A percentile compares a stretch with the other conserved stretches of the same genome.
Conservation (phyloP, 2,329 filamentous ascomycete species). For the Myriosclerotinia duriaeana region DNA sequence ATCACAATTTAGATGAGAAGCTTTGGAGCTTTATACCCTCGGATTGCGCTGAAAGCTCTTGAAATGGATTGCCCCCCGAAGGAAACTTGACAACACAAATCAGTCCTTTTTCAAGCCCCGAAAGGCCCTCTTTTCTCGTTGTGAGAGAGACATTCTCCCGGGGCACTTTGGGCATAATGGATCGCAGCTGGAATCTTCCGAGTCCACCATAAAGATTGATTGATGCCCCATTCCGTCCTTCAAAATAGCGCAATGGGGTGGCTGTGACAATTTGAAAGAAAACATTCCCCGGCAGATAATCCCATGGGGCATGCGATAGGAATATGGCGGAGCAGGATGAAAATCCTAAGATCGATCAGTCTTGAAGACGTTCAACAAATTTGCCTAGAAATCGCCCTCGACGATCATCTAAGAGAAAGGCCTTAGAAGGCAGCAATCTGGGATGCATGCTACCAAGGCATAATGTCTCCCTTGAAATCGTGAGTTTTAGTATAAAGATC, state of each 20-base stretch:
- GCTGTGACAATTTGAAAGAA: slow-evolving; percentile 5
- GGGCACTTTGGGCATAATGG: background rate
- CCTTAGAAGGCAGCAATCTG: background rate
- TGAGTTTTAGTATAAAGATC: background rate
- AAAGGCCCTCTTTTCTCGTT: background rate
- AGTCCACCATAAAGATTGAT: background rate
- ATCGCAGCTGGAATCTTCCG: background rate
- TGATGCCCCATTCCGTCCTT: background rate
- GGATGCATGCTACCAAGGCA: background rate
- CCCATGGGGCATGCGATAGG: background rate
- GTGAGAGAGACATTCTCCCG: background rate
- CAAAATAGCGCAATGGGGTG: slow-evolving; percentile 2
- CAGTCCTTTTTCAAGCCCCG: background rate
- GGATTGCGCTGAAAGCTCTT: background rate
- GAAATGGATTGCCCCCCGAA: background rate
- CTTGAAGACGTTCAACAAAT: too few relatives aligned
- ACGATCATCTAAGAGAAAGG: background rate
- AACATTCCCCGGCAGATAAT: background rate
- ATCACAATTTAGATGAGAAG: background rate
- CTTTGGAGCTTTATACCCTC: background rate
- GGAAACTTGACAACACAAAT: background rate
- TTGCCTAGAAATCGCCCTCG: background rate
- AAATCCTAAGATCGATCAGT: background rate
- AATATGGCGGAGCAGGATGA: background rate
- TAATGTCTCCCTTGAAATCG: background rate